Percentiles rank a stretch among this genome's conserved stretches.
Evolutionary conservation across 768 basidiomycete species (phyloP).

Genomic region (Nevesoporus exiguus): DNA sequence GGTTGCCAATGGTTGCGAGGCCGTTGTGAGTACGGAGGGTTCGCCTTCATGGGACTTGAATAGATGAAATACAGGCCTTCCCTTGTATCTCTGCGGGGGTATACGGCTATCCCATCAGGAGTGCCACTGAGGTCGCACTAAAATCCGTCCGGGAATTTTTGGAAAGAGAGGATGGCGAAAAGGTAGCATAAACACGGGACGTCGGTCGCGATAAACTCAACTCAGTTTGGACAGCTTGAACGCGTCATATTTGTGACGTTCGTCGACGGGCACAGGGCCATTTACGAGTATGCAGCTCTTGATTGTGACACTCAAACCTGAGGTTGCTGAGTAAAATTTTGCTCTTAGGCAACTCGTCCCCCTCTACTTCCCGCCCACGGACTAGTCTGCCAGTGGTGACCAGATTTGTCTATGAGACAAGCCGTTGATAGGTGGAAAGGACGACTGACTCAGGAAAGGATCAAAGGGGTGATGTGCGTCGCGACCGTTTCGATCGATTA

Average conservation of each 20-base stretch:
- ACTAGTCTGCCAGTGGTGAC: too few relatives aligned
- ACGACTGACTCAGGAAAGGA: background rate
- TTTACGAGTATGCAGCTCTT: conserved; percentile 55
- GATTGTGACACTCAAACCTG: background rate
- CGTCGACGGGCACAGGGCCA: conserved; percentile 54
- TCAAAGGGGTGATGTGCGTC: background rate
- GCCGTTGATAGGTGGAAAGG: too few relatives aligned
- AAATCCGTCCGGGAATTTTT: conserved; percentile 52
- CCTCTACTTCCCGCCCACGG: conserved; percentile 53
- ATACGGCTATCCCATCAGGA: conserved; percentile 72
- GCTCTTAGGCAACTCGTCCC: conserved; percentile 48
- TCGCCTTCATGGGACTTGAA: background rate
- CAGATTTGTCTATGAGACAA: too few relatives aligned
- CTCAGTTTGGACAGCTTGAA: conserved; percentile 45
- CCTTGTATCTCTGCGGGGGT: conserved; percentile 77
- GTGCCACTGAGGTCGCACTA: conserved; percentile 71
- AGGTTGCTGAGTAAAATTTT: background rate
- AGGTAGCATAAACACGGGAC: conserved; percentile 30
- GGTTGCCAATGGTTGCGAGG: conserved; percentile 52
- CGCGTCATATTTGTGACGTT: conserved; percentile 75
- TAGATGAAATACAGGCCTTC: conserved; percentile 54
- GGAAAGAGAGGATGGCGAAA: conserved; percentile 47
- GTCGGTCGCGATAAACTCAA: background rate
- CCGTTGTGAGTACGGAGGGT: conserved; percentile 47
- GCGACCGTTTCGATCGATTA: too few relatives aligned